A percentile compares a stretch with the other conserved stretches of the same genome.
These are phyloP conservation scores for Murraya koenigii DNA, from an alignment of 345 rosid species.

Conservation along the genomic window DNA sequence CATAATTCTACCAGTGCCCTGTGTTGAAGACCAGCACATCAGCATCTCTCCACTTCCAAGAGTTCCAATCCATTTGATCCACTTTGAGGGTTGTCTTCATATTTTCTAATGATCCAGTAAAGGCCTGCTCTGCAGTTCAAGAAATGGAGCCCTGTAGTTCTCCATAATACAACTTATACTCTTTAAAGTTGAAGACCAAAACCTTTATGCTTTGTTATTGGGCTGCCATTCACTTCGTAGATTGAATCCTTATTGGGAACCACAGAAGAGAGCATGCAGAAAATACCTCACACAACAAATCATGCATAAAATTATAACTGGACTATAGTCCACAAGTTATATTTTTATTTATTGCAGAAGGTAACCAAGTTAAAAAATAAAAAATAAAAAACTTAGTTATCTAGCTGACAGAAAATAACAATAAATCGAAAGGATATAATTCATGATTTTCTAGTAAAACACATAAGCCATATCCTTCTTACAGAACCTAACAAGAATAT, in stretches of 20 bases:
- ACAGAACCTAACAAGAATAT: not conserved
- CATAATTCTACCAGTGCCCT: conserved; percentile 97
- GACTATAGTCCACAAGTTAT: not conserved
- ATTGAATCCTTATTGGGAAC: conserved; percentile 51
- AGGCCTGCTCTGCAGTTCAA: conserved; percentile 76
- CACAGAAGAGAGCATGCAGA: conserved; percentile 80
- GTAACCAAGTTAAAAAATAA: not conserved
- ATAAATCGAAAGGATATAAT: not conserved
- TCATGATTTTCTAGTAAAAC: not conserved
- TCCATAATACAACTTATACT: conserved; percentile 84
- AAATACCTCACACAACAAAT: conserved; percentile 11
- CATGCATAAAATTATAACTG: not conserved
- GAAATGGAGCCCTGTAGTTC: conserved; percentile 86
- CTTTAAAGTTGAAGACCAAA: conserved; percentile 72
- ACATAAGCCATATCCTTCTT: not conserved
- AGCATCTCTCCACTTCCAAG: conserved; percentile 67
- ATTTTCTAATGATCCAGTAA: conserved; percentile 45
- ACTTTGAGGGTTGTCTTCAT: conserved; percentile 72
- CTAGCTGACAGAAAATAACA: not conserved
- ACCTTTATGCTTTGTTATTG: conserved; percentile 91
- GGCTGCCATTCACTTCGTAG: conserved; percentile 83
- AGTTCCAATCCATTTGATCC: conserved; percentile 85
- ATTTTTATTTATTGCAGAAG: not conserved
- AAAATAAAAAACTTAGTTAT: not conserved
- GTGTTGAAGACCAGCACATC: conserved; percentile 81